Percentiles rank a stretch among this genome's conserved stretches.
These are phyloP conservation scores for Ballota nigra DNA, from an alignment of 257 asterid species.

Conservation along the genomic window DNA sequence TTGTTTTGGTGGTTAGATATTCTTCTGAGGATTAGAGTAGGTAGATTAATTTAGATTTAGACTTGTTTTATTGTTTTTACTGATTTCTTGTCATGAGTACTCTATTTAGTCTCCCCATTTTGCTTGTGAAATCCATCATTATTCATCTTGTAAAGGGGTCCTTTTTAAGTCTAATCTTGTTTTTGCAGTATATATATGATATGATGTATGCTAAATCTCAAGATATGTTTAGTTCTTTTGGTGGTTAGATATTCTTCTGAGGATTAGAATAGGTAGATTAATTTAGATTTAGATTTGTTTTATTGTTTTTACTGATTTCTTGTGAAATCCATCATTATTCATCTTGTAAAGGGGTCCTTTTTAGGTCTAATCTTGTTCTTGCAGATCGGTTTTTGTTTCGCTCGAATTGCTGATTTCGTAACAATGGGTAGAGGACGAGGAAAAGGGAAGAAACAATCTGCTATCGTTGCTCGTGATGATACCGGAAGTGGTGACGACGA, in stretches of 20 bases:
- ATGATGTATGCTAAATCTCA: slow-evolving; percentile 24
- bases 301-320: background rate
- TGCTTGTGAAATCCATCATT: background rate
- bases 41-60: slow-evolving; percentile 6
- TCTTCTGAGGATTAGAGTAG: slow-evolving; percentile 5
- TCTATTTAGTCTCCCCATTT: background rate
- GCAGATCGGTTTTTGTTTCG: slow-evolving; percentile 36
- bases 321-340: background rate
- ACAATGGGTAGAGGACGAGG: slow-evolving; percentile 83
- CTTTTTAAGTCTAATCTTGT: slow-evolving; percentile 10
- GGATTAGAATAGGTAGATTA: slow-evolving; percentile 14
- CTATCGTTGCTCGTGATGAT: slow-evolving; percentile 41
- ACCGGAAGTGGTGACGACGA: slow-evolving; percentile 71
- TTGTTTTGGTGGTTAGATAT: slow-evolving; percentile 6
- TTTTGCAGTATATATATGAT: background rate
- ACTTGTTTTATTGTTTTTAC: background rate
- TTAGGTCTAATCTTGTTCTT: slow-evolving; percentile 13
- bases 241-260: slow-evolving; percentile 2
- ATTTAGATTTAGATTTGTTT: background rate
- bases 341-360: slow-evolving; percentile 2
- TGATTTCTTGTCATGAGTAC: background rate
- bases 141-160: background rate
- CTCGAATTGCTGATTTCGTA: slow-evolving; percentile 18
- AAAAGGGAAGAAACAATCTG: slow-evolving; percentile 63
- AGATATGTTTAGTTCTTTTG: background rate